Conservation (phyloP, 2,329 filamentous ascomycete species). For the Colletotrichum tofieldiae region DNA sequence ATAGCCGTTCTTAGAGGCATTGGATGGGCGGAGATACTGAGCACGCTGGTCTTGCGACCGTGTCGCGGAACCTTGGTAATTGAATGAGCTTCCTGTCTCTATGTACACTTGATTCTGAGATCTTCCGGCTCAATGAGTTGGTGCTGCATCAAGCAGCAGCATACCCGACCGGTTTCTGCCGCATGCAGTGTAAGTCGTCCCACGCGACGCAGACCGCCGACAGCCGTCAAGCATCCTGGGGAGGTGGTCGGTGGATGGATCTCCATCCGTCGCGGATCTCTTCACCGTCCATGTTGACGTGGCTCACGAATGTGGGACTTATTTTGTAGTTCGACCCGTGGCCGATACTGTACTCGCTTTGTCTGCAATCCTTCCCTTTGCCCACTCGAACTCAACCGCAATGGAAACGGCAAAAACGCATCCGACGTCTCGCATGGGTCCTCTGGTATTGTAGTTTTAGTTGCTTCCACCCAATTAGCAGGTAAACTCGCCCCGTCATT, state of each 20-base stretch:
- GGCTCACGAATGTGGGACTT: neutral
- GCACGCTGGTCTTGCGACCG: too few species aligned
- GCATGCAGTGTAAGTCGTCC: neutral
- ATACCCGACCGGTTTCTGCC: neutral
- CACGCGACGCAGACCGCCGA: neutral
- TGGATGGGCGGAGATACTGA: neutral
- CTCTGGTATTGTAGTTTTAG: neutral
- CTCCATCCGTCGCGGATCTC: neutral
- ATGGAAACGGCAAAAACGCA: too few species aligned
- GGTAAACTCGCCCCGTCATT: slow-evolving; percentile 16
- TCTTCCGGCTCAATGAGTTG: too few species aligned
- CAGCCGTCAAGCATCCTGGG: neutral
- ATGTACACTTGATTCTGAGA: neutral
- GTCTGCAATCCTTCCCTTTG: too few species aligned
- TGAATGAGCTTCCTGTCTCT: neutral
- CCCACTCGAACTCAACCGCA: too few species aligned
- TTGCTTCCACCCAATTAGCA: neutral
- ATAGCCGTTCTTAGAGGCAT: neutral
- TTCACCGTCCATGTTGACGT: neutral
- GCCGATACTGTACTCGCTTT: neutral
- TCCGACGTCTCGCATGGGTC: neutral
- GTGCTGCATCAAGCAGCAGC: neutral
- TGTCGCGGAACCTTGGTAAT: too few species aligned
- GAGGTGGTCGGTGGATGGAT: neutral
- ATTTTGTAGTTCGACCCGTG: neutral